phyloP scores from a whole-genome alignment of 371 early-diverging fungal genomes.

The Mortierella sp. region DNA sequence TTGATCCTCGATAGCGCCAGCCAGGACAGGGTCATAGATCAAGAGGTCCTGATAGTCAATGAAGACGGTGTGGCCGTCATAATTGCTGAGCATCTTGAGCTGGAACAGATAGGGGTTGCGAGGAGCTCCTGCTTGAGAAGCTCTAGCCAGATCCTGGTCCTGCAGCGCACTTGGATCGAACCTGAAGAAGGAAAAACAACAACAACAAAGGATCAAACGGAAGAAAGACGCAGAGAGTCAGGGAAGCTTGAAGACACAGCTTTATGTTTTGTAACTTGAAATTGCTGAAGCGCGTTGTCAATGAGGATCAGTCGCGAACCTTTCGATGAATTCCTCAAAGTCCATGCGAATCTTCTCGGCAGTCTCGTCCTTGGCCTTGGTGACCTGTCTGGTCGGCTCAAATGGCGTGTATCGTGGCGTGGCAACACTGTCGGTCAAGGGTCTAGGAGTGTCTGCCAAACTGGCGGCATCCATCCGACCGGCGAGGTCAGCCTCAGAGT shows the following conservation, averaged over 20 bases:
- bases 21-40: slow-evolving; percentile 72
- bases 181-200: slow-evolving; percentile 20
- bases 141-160: slow-evolving; percentile 45
- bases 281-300: no score
- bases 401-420: slow-evolving; percentile 48
- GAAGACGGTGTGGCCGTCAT: slow-evolving; percentile 76
- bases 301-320: slow-evolving; percentile 47
- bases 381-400: slow-evolving; percentile 57
- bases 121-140: slow-evolving; percentile 27
- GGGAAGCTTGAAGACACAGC: no score
- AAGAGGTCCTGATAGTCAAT: slow-evolving; percentile 83
- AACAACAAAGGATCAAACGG: neutral
- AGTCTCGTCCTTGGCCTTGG: slow-evolving; percentile 80
- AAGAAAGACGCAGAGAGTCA: no score
- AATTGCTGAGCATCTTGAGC: slow-evolving; percentile 64
- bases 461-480: slow-evolving; percentile 47
- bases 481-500: slow-evolving; percentile 44
- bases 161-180: slow-evolving; percentile 48
- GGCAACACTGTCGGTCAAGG: slow-evolving; percentile 16
- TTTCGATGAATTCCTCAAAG: slow-evolving; percentile 83
- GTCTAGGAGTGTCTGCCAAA: slow-evolving; percentile 46
- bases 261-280: neutral
- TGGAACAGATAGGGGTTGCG: slow-evolving; percentile 68
- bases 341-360: slow-evolving; percentile 81
- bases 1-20: slow-evolving; percentile 75